Conservation (phyloP, 169 alveolate genomes). For the Cryptosporidium tyzzeri region DNA sequence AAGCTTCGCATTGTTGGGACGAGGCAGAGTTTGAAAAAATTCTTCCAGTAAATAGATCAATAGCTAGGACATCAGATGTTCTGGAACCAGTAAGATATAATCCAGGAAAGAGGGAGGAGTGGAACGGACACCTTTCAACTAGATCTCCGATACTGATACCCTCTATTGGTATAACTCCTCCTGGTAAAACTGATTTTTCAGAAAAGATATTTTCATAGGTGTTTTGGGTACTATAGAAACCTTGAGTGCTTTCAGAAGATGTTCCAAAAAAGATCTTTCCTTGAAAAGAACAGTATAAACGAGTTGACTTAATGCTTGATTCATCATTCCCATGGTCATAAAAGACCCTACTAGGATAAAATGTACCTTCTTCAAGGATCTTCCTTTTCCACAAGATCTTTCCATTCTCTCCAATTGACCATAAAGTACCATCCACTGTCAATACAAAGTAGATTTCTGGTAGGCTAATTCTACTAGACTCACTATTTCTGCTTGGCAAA, state of each 20-base stretch:
- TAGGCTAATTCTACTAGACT: background rate
- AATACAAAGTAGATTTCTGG: constrained; percentile 45
- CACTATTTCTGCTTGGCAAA: background rate
- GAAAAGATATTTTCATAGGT: constrained; percentile 11
- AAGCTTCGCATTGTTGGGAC: constrained; percentile 34
- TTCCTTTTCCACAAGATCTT: constrained; percentile 47
- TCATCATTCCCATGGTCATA: background rate
- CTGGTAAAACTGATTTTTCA: constrained; percentile 12
- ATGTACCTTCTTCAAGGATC: constrained; percentile 48
- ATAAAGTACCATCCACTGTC: constrained; percentile 60
- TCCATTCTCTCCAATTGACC: constrained; percentile 58
- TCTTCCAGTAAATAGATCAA: constrained; percentile 68
- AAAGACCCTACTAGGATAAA: constrained; percentile 28
- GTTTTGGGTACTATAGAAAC: background rate
- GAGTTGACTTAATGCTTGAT: background rate
- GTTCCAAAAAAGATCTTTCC: constrained; percentile 44
- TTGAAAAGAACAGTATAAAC: constrained; percentile 70
- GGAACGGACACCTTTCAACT: constrained; percentile 69
- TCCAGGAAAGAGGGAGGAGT: constrained; percentile 69
- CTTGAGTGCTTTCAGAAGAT: background rate
- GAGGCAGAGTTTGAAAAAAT: constrained; percentile 67
- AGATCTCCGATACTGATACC: constrained; percentile 38
- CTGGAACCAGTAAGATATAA: constrained; percentile 67
- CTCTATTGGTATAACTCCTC: constrained; percentile 49
- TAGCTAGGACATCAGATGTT: constrained; percentile 39